phyloP scores from a whole-genome alignment of 805 yeast genomes.

The Candida silvicultrix region DNA sequence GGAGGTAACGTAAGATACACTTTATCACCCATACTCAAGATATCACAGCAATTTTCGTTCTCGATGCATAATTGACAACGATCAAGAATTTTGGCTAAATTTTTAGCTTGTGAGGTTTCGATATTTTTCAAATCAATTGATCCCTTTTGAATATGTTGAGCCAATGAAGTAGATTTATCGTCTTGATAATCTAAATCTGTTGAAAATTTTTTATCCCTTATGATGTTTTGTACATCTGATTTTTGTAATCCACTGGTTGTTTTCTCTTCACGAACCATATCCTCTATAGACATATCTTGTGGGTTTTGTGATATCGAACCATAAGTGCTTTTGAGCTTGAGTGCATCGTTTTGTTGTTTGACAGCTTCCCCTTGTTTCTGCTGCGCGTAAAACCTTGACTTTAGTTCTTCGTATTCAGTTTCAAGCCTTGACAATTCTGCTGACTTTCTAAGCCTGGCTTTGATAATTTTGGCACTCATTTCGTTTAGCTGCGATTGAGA shows the following conservation, averaged over 20 bases:
- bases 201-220: slow-evolving; percentile 29
- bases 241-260: slow-evolving; percentile 10
- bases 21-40: slow-evolving; percentile 30
- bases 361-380: background rate
- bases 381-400: slow-evolving; percentile 9
- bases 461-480: slow-evolving; percentile 26
- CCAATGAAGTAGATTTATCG: slow-evolving; percentile 32
- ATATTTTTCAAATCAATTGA: slow-evolving; percentile 24
- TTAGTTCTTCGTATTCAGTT: slow-evolving; percentile 11
- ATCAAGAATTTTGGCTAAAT: slow-evolving; percentile 25
- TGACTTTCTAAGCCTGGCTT: slow-evolving; percentile 25
- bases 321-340: slow-evolving; percentile 1
- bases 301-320: slow-evolving; percentile 10
- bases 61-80: slow-evolving; percentile 32
- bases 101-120: slow-evolving; percentile 21
- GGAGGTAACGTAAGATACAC: slow-evolving; percentile 34
- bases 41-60: slow-evolving; percentile 22
- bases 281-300: slow-evolving; percentile 30
- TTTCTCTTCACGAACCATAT: slow-evolving; percentile 29
- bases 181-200: slow-evolving; percentile 38
- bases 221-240: slow-evolving; percentile 28
- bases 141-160: slow-evolving; percentile 23
- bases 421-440: slow-evolving; percentile 17
- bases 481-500: slow-evolving; percentile 22
- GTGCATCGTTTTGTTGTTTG: slow-evolving; percentile 4